Evolutionary conservation across 139 green algal genomes (phyloP), one percentile per base, ranked within the genome.

Genomic region (Gonium pectorale): DNA sequence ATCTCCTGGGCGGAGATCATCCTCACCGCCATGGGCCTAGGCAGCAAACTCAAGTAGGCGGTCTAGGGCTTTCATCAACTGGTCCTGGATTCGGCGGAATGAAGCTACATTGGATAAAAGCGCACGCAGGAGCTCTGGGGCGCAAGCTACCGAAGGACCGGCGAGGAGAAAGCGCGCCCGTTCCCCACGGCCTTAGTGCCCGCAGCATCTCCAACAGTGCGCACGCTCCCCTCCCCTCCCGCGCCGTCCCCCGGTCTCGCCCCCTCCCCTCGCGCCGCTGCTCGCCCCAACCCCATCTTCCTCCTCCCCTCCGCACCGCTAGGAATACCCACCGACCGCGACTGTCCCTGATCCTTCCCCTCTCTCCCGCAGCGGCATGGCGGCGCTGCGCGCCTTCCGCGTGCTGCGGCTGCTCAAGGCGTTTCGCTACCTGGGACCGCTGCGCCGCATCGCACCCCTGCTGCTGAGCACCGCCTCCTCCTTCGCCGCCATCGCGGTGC

Each of bases 351-450:
- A 63, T 63, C 54, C 27, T 64, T 11, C 56, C 21, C 56, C 56
- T 64, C 6, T 59, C 46, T 15, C 15, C 46, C 54, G 44, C 52
- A 92, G 89, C 66, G 90, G 87, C 46, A 66, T 93, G 60, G 70
- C 86, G 29, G 81, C 83, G 0, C 80, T 95, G 8, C 88, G 90
- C 21, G 88, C 90, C 49, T 92, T 96, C 51, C 87, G 92, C 0
- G 93, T 95, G 67, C 90, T 97, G 74, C 84, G 92, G 5, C 79
- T 97, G 56, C 89, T 95, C 77, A 95, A 95, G 86, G 89, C 94
- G 84, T 92, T 95, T 84, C 86, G 87, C 33, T 93, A 94, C 82
- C 73, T 93, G 41, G 37, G 91, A 35, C 80, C 80, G 37, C 83
- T 97, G 66, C 88, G 91, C 21, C 89, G 91, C 67, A 95, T 97